phyloP scores from a whole-genome alignment of 345 rosid genomes.

The Arabidopsis arenosa region DNA sequence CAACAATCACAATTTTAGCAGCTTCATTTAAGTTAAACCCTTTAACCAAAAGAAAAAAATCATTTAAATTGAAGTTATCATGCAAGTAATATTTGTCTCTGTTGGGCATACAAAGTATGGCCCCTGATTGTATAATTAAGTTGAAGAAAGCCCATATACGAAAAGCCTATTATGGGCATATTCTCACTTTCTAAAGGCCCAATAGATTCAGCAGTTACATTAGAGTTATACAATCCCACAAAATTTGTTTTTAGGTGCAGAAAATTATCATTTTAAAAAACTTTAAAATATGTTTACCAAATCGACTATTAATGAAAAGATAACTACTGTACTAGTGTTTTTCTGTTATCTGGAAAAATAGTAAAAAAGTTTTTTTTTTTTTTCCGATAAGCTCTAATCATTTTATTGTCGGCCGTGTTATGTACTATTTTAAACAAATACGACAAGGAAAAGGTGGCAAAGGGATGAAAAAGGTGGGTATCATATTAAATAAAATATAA shows the following conservation, averaged over 20 bases:
- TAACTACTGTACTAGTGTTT: not conserved
- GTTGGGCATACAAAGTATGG: not conserved
- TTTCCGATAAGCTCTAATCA: conserved; percentile 12
- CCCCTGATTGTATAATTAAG: not conserved
- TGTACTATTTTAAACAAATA: conserved; percentile 30
- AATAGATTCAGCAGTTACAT: not conserved
- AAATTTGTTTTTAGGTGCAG: too few species aligned
- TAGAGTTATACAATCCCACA: not conserved
- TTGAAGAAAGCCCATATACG: not conserved
- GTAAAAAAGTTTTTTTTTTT: not conserved
- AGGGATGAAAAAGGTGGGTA: conserved; percentile 21
- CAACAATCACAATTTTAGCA: too few species aligned
- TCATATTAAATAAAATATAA: conserved; percentile 40
- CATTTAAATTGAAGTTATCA: too few species aligned
- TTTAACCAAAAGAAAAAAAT: too few species aligned
- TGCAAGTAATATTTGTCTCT: not conserved
- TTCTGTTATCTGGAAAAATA: not conserved
- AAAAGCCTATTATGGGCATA: not conserved
- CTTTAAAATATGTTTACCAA: not conserved
- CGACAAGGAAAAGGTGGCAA: conserved; percentile 35
- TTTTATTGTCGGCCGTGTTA: conserved; percentile 38
- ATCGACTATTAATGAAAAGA: conserved; percentile 11
- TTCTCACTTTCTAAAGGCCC: not conserved
- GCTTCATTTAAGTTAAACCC: too few species aligned
- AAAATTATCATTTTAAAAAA: not conserved